Evolutionary conservation across 805 yeast genomes (phyloP), one percentile per base, ranked within the genome.

Genomic region (Kluyveromyces starmeri): DNA sequence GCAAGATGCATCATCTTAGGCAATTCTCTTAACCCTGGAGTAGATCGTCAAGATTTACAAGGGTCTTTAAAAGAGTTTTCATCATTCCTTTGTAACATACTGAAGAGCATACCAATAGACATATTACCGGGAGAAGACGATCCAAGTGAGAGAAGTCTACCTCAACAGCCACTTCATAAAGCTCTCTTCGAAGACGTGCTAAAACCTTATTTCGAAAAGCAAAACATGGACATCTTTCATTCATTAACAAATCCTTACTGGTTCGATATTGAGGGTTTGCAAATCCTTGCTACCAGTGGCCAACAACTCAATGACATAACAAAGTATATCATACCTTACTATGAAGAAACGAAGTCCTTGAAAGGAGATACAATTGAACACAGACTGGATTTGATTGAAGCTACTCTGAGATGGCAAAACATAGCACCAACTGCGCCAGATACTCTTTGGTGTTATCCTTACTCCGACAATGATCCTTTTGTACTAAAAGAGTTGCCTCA

Each of bases 371-470:
- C 45, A 10, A 32, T 57, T 45, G 40, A 49, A 38, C 44, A 54
- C 46, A 58, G 81, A 37, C 45, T 73, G 12, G 67, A 70, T 14
- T 59, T 79, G 47, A 67, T 89, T 62, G 82, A 78, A 45, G 66
- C 75, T 11, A 80, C 83, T 0, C 51, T 92, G 23, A 60, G 64
- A 29, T 88, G 96, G 95, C 89, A 86, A 48, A 84, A 84, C 50
- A 65, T 83, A 16, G 77, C 83, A 1, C 98, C 98, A 2, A 86
- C 96, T 0, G 94, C 96, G 1, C 98, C 98, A 0, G 97, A 92
- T 50, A 92, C 98, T 0, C 60, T 92, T 27, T 81, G 88, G 69
- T 78, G 94, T 44, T 86, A 84, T 47, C 96, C 98, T 1, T 88
- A 68, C 48, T 69, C 70, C 8, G 73, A 75, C 17, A 48, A 52